Evolutionary conservation across 805 yeast genomes (phyloP), one percentile per base, ranked within the genome.

Genomic region (Lipomyces sp.): DNA sequence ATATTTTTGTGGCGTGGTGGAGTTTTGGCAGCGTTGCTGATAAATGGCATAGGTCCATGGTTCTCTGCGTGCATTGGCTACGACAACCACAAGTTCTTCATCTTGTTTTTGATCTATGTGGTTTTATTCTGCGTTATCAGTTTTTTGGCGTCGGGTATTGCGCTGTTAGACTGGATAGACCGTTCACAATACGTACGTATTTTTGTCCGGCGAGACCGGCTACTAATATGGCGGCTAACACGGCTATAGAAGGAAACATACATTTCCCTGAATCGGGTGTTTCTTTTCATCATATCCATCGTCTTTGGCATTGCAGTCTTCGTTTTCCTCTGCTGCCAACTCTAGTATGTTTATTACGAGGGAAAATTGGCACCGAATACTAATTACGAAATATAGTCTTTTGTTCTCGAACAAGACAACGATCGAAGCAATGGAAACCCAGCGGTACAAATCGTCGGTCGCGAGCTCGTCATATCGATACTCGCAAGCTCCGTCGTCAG

Each of bases 41-140:
- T 73, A n/a, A n/a, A n/a, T n/a, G n/a, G n/a, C n/a, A n/a, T n/a
- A 79, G 85, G 88, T 76, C 97, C 97, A 0, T 93, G 97, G 97
- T 91, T 97, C 0, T 84, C 86, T 76, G 92, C 90, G 74, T 93
- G 97, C 75, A 93, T 93, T 18, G 98, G 98, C 0, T 86, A 85
- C 75, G 76, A 77, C 0, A 93, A 93, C 74, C 82, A 85, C 76
- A 92, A 96, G 0, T 92, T 90, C 75, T 93, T 93, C 75, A 74
- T 90, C 69, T 80, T 97, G 61, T 92, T 93, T 74, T 74, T 93
- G 50, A 71, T 82, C 11, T 89, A 92, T 90, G 87, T 90, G 2
- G 78, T 86, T 1, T 34, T 83, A 0, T 87, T 84, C 72, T 76
- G 88, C 0, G 65, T 77, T 0, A 63, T 82, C 10, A 81, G 86